A percentile compares a stretch with the other conserved stretches of the same genome.
Evolutionary conservation across 441 rosid genomes (phyloP).

Genomic region (Pelargonium citronellum): DNA sequence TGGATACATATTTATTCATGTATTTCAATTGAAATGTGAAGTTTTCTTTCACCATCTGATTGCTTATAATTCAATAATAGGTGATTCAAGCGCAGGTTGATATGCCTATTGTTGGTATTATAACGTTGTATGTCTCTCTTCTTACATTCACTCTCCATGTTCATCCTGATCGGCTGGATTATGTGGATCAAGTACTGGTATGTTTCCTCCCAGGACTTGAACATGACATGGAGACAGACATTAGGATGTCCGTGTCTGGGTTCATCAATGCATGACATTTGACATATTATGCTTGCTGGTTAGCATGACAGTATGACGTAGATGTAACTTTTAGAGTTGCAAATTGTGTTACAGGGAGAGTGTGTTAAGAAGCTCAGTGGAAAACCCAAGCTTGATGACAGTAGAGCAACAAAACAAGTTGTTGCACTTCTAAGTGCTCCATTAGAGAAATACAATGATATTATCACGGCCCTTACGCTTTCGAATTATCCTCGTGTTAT

Average conservation of each 20-base stretch:
- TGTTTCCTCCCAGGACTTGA: constrained; percentile 24
- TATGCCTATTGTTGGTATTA: constrained; percentile 61
- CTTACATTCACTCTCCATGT: constrained; percentile 61
- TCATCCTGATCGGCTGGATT: constrained; percentile 67
- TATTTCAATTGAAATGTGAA: constrained; percentile 18
- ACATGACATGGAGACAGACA: neutral
- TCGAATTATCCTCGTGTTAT: constrained; percentile 63
- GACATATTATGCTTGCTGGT: constrained; percentile 12
- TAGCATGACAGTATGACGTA: constrained; percentile 12
- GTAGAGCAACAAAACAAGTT: constrained; percentile 54
- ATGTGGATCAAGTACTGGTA: constrained; percentile 72
- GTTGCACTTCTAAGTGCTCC: constrained; percentile 72
- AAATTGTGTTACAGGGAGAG: constrained; percentile 37
- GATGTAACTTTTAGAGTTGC: neutral
- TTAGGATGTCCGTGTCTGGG: constrained; percentile 5
- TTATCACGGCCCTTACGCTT: constrained; percentile 52
- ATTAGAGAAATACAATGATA: constrained; percentile 55
- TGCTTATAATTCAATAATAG: constrained; percentile 27
- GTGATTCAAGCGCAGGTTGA: constrained; percentile 59
- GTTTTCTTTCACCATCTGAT: constrained; percentile 18
- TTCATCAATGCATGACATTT: neutral
- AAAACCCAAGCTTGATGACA: constrained; percentile 48
- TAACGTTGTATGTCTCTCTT: constrained; percentile 58
- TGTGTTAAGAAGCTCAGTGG: constrained; percentile 50
- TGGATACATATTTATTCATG: constrained; percentile 12